Conservation (phyloP, 495 filamentous ascomycete species). For the Schizothecium vesticola region DNA sequence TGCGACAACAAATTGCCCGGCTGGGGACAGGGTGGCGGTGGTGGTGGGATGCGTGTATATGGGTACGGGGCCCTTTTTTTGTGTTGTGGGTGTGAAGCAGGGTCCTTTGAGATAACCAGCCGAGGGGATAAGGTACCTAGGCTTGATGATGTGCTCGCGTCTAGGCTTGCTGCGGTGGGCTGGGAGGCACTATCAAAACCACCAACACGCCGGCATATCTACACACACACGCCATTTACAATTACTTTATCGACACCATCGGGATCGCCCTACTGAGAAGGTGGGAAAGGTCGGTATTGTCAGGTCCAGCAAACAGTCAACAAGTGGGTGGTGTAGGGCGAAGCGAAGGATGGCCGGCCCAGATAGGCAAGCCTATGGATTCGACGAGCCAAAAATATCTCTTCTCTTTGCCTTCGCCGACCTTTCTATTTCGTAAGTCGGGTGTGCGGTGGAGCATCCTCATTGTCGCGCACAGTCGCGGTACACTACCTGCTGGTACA, state of each 20-base stretch:
- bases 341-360: neutral
- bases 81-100: neutral
- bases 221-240: neutral
- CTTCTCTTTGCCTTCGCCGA: neutral
- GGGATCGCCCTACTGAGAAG: neutral
- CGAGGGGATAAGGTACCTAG: neutral
- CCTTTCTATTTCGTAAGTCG: neutral
- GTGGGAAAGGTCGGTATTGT: neutral
- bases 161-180: neutral
- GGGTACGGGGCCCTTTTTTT: neutral
- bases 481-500: neutral
- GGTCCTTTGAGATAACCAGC: neutral
- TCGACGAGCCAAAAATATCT: neutral
- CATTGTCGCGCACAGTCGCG: neutral
- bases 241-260: neutral
- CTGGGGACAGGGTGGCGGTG: neutral
- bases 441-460: neutral
- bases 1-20: conserved; percentile 10
- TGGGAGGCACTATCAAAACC: neutral
- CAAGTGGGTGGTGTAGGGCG: neutral
- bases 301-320: neutral
- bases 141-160: neutral
- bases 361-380: neutral
- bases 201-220: neutral
- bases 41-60: neutral